phyloP scores from a whole-genome alignment of 108 stramenopile species.

The Nitzschia sp. region DNA sequence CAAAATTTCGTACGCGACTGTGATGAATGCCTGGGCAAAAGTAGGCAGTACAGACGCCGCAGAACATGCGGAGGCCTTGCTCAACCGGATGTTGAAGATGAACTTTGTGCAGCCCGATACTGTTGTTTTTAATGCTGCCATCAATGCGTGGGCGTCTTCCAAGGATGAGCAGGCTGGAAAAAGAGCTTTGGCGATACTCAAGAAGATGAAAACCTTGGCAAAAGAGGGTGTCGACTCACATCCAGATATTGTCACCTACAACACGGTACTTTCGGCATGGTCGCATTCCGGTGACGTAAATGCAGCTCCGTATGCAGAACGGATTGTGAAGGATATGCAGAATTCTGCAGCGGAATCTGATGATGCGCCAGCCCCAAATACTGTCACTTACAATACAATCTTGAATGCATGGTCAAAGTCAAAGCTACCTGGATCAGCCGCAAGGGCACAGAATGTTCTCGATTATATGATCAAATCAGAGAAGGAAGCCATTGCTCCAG shows the following conservation, averaged over 20 bases:
- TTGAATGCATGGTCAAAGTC: conserved; percentile 63
- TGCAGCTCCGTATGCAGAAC: conserved; percentile 60
- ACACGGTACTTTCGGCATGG: conserved; percentile 65
- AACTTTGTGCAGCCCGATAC: conserved; percentile 44
- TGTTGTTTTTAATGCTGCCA: conserved; percentile 54
- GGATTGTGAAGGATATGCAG: conserved; percentile 51
- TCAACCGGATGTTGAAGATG: conserved; percentile 35
- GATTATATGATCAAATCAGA: conserved; percentile 52
- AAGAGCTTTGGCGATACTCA: conserved; percentile 48
- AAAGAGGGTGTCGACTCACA: conserved; percentile 32
- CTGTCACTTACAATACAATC: conserved; percentile 61
- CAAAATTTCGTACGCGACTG: conserved; percentile 37
- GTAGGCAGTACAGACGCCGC: conserved; percentile 27
- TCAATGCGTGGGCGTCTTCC: conserved; percentile 53
- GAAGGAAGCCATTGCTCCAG: conserved; percentile 39
- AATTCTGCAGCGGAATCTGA: conserved; percentile 17
- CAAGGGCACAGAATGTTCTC: conserved; percentile 49
- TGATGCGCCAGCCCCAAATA: conserved; percentile 35
- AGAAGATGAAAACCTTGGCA: conserved; percentile 49
- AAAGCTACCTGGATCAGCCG: conserved; percentile 33
- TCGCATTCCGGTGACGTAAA: conserved; percentile 45
- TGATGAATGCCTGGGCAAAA: conserved; percentile 47
- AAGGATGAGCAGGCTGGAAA: conserved; percentile 43
- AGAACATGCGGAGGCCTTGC: conserved; percentile 47
- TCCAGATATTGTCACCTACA: conserved; percentile 72